Base-by-base conservation (phyloP, 305 asterid species). In the Rubia peregrina region DNA sequence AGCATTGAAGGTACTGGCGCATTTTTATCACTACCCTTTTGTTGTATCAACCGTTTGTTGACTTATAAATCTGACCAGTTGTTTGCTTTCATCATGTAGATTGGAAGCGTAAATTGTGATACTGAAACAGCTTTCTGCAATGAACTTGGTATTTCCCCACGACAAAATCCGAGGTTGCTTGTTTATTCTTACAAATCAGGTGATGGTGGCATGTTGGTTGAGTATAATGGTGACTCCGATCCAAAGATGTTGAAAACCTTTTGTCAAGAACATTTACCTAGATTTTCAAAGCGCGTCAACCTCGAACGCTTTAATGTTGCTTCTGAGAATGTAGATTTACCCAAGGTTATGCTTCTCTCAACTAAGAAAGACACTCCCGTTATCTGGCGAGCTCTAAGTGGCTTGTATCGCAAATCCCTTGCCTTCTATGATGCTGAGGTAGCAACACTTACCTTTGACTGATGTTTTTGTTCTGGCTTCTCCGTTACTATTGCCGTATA, bases 301-400 rank as follows among this genome's bases (percentile, higher is more conserved):
- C 74, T 91, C 83, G 83, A 67, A 57, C 78, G 71, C 55, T 78
- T 87, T 63, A 80, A 88, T 72, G 72, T 81, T 49, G 84, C 73
- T 43, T 77, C 95, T 68, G 85, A 71, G 74, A 26, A 63, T 43
- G 88, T 85, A 71, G 82, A 59, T 41, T 75, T 86, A 67, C 99
- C 96, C 56, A 89, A 79, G 83, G 95, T 94, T 70, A 71, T 91
- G 80, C 96, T 94, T 75, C 82, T 94, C 68, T 91, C 99, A 7
- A 79, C 95, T 13, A 94, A 94, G 89, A 88, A 85, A 76, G 89
- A 71, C 74, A 89, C 97, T 30, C 99, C 99, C 5, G 85, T 87
- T 46, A 94, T 94, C 67, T 94, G 99, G 99, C 95, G 92, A 62
- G 88, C 82, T 53, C 86, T 94, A 62, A 91, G 96, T 70, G 99